Percentiles rank a stretch among this genome's conserved stretches.
Evolutionary conservation across 176 grass and related monocot species (phyloP).

Genomic region (Oryza australiensis): DNA sequence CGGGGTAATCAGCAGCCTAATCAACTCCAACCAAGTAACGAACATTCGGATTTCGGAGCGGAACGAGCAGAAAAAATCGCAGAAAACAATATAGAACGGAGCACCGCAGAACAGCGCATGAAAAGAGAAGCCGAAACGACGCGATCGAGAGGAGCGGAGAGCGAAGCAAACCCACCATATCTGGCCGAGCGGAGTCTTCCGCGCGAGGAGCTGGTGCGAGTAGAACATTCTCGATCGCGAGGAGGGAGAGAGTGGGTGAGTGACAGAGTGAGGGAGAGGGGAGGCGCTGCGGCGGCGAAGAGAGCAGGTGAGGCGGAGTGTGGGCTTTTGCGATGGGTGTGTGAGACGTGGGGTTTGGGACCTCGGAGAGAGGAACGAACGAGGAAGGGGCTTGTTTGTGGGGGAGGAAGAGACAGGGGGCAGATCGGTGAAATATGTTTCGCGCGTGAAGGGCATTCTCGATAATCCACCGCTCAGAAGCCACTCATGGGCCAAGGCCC

Average conservation of each 20-base stretch:
- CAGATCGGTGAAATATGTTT: not conserved
- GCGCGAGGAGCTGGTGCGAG: constrained; percentile 88
- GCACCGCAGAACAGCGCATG: no score
- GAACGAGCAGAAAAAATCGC: not conserved
- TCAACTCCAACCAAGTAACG: not conserved
- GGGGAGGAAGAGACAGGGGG: not conserved
- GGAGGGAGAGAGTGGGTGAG: not conserved
- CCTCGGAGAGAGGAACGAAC: not conserved
- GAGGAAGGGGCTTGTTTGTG: not conserved
- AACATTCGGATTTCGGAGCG: constrained; percentile 2
- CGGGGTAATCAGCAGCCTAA: not conserved
- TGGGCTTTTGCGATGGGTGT: not conserved
- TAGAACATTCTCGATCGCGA: constrained; percentile 68
- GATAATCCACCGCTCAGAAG: not conserved
- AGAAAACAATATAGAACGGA: not conserved
- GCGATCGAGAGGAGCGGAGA: not conserved
- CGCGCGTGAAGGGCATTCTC: not conserved
- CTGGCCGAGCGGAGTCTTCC: constrained; percentile 87
- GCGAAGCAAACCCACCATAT: constrained; percentile 57
- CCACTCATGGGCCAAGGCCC: no score
- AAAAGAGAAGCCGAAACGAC: not conserved
- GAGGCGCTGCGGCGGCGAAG: not conserved
- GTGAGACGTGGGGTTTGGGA: not conserved
- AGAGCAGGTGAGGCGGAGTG: not conserved
- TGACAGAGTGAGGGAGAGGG: no score